Evolutionary conservation across 1,284 basidiomycete species (phyloP), one percentile per base, ranked within the genome.

Genomic region (Cystobasidium slooffiae): DNA sequence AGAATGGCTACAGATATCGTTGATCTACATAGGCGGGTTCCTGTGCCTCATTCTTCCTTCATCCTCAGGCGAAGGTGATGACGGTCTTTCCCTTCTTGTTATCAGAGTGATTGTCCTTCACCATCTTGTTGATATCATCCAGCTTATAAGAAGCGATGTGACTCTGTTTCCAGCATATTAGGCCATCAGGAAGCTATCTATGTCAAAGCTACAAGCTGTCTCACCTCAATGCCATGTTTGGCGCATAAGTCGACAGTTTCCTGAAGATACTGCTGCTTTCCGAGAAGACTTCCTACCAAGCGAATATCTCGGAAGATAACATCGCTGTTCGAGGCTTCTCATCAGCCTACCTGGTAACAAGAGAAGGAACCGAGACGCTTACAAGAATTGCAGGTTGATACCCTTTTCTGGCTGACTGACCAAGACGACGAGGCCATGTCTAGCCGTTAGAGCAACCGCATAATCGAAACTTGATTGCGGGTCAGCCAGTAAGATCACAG

Each of bases 381-480:
- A 70, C 68, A 62, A 39, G 47, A 61, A 70, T 18, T 70, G 55
- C 8, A 70, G 24, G 10, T 68, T 75, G 46, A 78, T 74, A 20
- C 70, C 70, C 6, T 74, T 61, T 24, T 61, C 64, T 12, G 78
- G 77, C 59, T 76, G 74, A 16, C 75, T 67, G 14, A 78, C 75
- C n/a, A 77, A 65, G 24, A 79, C 78, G n/a, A 79, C 47, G 7
- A 68, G 67, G 1, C 79, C 78, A 53, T 80, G 79, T 59, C 77
- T 76, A 9, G 76, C 72, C 12, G 76, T 67, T 20, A 80, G 64
- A 24, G 72, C 52, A 4, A 76, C 62, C 14, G 75, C 78, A 58
- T 77, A 78, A 9, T 70, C 75, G 61, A 73, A 77, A 20, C 77
- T 78, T 22, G 75, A 58, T 37, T 76, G 74, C 1, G 78, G 72